Base-by-base conservation (phyloP, 495 filamentous ascomycete species). In the Penicillium psychrofluorescens region DNA sequence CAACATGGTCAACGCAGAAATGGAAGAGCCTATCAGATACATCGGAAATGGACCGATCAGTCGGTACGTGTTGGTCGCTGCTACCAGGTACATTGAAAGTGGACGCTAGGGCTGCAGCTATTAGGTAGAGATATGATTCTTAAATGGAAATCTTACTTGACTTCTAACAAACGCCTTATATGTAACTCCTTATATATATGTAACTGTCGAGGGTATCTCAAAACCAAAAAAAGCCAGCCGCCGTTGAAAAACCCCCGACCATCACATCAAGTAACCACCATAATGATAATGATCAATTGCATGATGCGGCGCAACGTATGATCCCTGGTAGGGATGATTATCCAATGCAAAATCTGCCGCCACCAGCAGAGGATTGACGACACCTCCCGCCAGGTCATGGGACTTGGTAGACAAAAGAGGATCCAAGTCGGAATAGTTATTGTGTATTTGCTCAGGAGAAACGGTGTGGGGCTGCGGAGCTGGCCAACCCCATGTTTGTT, bases 401-500 rank as follows among this genome's bases (percentile, higher is more conserved):
- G 44, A 46, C 7, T 52, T 45, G 2, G 55, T 4, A 6, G 22
- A 22, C 22, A 22, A 6, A 3, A 22, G 22, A 22, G 46, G 12
- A 60, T 49, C 35, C 57, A 46, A 13, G 56, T 42, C 11, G 44
- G 49, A 68, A 31, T 38, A 48, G 29, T 51, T 32, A 13, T 49
- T 53, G 27, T 61, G 52, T 51, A 61, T 55, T 14, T 55, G 51
- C 6, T 44, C 29, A 9, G 57, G 57, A 29, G 47, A 41, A 39
- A 57, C 32, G 8, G 55, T 63, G 37, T 58, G 45, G 38, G 49
- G 47, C 12, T 61, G 62, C 8, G 58, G 44, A 15, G 58, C 51
- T 38, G 68, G 69, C 88, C 88, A 90, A 22, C 84, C 79, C 92
- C 92, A 96, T 41, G 70, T 77, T 43, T 74, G 75, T 54, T 79